Evolutionary conservation across 1,139 yeast genomes (phyloP), one percentile per base, ranked within the genome.

Genomic region (Meyerozyma elateridarum): DNA sequence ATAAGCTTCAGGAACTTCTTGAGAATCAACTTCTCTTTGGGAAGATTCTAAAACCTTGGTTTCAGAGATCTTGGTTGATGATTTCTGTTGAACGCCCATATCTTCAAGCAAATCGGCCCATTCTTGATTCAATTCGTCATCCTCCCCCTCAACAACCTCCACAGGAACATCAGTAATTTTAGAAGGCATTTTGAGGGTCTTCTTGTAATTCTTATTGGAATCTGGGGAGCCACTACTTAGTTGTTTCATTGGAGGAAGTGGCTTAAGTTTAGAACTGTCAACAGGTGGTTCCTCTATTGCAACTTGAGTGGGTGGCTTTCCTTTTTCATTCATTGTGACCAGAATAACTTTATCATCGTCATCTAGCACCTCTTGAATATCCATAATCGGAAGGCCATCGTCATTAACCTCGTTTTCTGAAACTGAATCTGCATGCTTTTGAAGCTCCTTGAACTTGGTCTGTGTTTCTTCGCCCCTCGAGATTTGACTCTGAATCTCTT

Each of bases 351-450:
- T 77, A 0, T 79, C 96, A 8, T 83, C 78, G 1, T 84, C 95
- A 52, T 88, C 96, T 26, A 89, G 56, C 35, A 83, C 88, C 50
- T 89, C 96, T 32, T 80, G 70, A 15, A 88, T 88, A 36, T 88
- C 96, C 79, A 88, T 78, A 32, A 56, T 51, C 0, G 85, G 87
- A 4, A 79, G 51, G 0, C 68, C 76, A 14, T 65, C 76, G 32
- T 64, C 70, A 20, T 61, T 54, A 4, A 45, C 37, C 19, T 46
- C 40, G 2, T 30, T 36, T 6, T 25, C 36, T 20, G 30, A n/a
- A n/a, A 24, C 21, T 32, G 34, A 29, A 41, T 31, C 28, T 36
- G n/a, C 34, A 25, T 41, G 30, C 11, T 35, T 29, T 4, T 17
- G 39, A 20, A 50, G 40, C n/a, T 51, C 42, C 18, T 53, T 49